phyloP scores from a whole-genome alignment of 495 filamentous ascomycete species.

The Aspergillus nidulans region DNA sequence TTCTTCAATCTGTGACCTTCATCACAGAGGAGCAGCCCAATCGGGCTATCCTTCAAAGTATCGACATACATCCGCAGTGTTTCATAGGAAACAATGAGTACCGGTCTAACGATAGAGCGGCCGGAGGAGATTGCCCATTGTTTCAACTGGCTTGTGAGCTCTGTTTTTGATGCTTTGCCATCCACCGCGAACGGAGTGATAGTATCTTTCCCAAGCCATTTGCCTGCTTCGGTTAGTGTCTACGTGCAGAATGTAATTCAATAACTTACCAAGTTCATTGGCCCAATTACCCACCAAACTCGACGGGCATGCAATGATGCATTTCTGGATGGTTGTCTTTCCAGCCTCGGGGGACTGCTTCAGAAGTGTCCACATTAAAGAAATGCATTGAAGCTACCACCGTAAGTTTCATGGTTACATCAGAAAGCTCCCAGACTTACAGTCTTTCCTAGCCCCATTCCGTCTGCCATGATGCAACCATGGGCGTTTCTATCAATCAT shows the following conservation, averaged over 20 bases:
- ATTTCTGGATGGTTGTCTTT: conserved; percentile 92
- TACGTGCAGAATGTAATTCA: neutral
- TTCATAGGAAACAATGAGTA: conserved; percentile 99
- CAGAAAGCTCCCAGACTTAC: conserved; percentile 32
- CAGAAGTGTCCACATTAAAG: conserved; percentile 90
- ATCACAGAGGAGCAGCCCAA: conserved; percentile 94
- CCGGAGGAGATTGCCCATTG: conserved; percentile 93
- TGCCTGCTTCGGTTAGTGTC: conserved; percentile 46
- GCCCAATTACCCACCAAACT: conserved; percentile 98
- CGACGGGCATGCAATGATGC: conserved; percentile 96
- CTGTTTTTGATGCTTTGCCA: conserved; percentile 92
- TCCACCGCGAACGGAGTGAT: conserved; percentile 94
- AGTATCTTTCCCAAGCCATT: conserved; percentile 93
- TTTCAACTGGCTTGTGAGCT: conserved; percentile 79
- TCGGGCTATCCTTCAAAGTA: conserved; percentile 78
- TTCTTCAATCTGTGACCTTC: conserved; percentile 99
- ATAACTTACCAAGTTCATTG: conserved; percentile 63
- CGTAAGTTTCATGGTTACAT: conserved; percentile 29
- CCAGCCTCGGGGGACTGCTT: conserved; percentile 95
- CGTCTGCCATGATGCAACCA: conserved; percentile 99
- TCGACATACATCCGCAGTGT: conserved; percentile 87
- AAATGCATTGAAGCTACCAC: conserved; percentile 62
- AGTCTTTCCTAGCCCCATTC: conserved; percentile 98
- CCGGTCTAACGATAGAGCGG: conserved; percentile 83
- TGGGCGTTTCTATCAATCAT: conserved; percentile 91